A percentile compares a stretch with the other conserved stretches of the same genome.
Evolutionary conservation across 495 filamentous ascomycete genomes (phyloP).

Genomic region (Thozetella sp.): DNA sequence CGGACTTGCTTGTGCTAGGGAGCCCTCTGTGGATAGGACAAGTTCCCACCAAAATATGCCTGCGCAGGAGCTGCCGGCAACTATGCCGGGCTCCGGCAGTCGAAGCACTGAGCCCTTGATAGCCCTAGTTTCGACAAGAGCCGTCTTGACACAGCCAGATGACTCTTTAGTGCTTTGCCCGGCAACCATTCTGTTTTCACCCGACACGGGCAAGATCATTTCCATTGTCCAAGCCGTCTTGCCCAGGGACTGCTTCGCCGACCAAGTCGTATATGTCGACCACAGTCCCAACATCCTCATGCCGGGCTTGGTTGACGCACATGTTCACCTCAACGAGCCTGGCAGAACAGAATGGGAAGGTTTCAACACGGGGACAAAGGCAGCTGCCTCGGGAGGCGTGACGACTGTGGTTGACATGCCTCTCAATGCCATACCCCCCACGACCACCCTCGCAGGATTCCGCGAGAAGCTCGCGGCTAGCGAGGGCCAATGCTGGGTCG

Average conservation of each 20-base stretch:
- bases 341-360: constrained; percentile 99
- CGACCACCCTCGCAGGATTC: constrained; percentile 82
- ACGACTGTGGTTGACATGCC: constrained; percentile 99
- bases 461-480: constrained; percentile 86
- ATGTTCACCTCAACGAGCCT: constrained; percentile 97
- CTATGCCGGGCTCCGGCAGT: constrained; percentile 20
- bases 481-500: constrained; percentile 92
- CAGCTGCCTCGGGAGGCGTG: constrained; percentile 93
- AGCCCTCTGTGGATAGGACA: too few relatives aligned
- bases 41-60: background rate
- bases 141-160: constrained; percentile 72
- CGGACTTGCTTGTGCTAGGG: too few relatives aligned
- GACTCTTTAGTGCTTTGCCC: constrained; percentile 52
- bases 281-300: constrained; percentile 86
- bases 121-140: constrained; percentile 82
- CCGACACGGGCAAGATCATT: constrained; percentile 79
- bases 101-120: constrained; percentile 27
- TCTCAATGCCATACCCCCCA: constrained; percentile 94
- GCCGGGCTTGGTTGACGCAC: constrained; percentile 93
- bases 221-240: constrained; percentile 75
- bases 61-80: background rate
- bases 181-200: constrained; percentile 79
- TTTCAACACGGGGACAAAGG: constrained; percentile 90
- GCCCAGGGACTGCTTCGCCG: constrained; percentile 70
- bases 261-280: constrained; percentile 73